Evolutionary conservation across 345 rosid genomes (phyloP), one percentile per base, ranked within the genome.

Genomic region (Citrus australasica): DNA sequence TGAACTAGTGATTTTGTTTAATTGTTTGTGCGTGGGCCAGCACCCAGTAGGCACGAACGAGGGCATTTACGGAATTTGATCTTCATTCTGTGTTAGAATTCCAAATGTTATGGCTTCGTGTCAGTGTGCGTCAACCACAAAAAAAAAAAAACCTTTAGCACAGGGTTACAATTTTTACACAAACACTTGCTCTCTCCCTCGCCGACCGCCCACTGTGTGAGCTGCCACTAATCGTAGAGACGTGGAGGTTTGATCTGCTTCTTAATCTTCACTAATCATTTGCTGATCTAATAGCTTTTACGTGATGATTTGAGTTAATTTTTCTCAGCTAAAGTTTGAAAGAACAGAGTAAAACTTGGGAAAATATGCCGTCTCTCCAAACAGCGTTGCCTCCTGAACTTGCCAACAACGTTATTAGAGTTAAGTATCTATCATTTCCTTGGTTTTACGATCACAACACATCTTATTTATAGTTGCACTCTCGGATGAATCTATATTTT

Each of bases 301-400:
- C 14, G 22, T 16, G 1, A 53, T 51, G 24, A 19, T 53, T 30
- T 51, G 21, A 14, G 32, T 25, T 38, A 5, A 5, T 63, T 46
- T 46, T 77, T 9, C 51, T 69, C 69, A 48, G 76, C 76, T 70
- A 5, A 55, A 51, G 8, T n/a, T n/a, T 55, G 27, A 5, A 17
- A 32, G 38, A 30, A 14, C 10, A 13, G 7, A 14, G 19, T 6
- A 42, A 13, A 58, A 24, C 58, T 58, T 14, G 56, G 60, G 19
- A 63, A 67, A 83, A 80, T 71, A 94, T 94, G 97, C 94, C 94
- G 76, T 90, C 99, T 75, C 79, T 96, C 48, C 98, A 96, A 82
- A 87, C 89, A 64, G 91, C 93, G 11, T 80, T 97, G 85, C 98
- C 98, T 56, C 99, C 98, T 67, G 99, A 94, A 76, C 91, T 97